Evolutionary conservation across 495 filamentous ascomycete species (phyloP).

Genomic region (Podospora fimiseda): DNA sequence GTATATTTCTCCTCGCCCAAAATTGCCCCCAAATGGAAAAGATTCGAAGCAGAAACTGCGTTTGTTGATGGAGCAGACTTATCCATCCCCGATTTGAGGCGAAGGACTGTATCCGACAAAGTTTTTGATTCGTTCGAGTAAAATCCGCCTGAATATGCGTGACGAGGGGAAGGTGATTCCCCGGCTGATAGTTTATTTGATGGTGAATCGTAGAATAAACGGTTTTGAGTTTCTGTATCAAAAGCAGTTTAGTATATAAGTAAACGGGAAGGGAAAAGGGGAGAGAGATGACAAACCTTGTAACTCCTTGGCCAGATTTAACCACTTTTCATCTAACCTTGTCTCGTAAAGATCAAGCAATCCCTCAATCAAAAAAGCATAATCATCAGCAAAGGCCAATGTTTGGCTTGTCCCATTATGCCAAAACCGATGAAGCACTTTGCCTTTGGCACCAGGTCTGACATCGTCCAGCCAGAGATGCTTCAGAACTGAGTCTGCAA

Average conservation of each 20-base stretch:
- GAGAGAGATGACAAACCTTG: slow-evolving; percentile 51
- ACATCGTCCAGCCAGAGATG: slow-evolving; percentile 64
- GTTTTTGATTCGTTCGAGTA: slow-evolving; percentile 67
- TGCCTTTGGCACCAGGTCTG: slow-evolving; percentile 18
- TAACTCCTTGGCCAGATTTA: slow-evolving; percentile 76
- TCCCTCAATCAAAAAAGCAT: slow-evolving; percentile 81
- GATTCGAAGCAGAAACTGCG: slow-evolving; percentile 72
- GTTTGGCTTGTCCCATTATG: slow-evolving; percentile 64
- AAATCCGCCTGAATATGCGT: slow-evolving; percentile 59
- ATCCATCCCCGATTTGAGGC: slow-evolving; percentile 91
- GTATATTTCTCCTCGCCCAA: slow-evolving; percentile 62
- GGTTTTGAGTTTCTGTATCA: slow-evolving; percentile 54
- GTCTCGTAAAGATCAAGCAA: slow-evolving; percentile 83
- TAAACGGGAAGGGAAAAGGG: slow-evolving; percentile 2
- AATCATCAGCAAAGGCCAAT: slow-evolving; percentile 86
- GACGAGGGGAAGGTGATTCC: slow-evolving; percentile 33
- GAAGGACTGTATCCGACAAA: slow-evolving; percentile 70
- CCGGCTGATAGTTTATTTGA: slow-evolving; percentile 12
- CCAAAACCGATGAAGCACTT: slow-evolving; percentile 68
- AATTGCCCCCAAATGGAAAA: slow-evolving; percentile 68
- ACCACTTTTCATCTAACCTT: slow-evolving; percentile 71
- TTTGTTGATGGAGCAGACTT: slow-evolving; percentile 84
- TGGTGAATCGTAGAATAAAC: slow-evolving; percentile 57
- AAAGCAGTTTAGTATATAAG: slow-evolving; percentile 66
- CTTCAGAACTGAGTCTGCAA: slow-evolving; percentile 67